Evolutionary conservation across 2,329 filamentous ascomycete genomes (phyloP).

Genomic region (Talaromyces amestolkiae): DNA sequence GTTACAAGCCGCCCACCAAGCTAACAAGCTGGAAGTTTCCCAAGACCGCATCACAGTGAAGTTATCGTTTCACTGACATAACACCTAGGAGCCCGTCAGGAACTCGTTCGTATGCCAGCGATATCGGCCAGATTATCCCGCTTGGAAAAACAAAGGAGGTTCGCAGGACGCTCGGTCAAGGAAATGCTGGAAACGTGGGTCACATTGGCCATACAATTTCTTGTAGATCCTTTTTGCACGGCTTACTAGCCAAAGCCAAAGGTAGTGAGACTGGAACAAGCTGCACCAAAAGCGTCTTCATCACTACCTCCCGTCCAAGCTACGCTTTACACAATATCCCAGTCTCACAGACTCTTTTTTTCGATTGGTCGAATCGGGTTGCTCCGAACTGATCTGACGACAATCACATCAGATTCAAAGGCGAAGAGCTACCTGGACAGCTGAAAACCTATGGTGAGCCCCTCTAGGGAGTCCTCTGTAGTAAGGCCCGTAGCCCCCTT

Average conservation of each 20-base stretch:
- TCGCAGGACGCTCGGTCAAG: conserved; percentile 21
- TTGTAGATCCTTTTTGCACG: conserved; percentile 82
- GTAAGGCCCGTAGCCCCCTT: too few species aligned
- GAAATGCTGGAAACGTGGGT: too few species aligned
- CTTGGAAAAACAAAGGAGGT: conserved; percentile 30
- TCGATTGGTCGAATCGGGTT: too few species aligned
- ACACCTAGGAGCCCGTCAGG: conserved; percentile 23
- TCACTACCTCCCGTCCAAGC: conserved; percentile 2
- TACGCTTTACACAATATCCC: conserved; percentile 24
- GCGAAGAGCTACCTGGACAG: too few species aligned
- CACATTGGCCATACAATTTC: conserved; percentile 44
- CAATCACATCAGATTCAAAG: too few species aligned
- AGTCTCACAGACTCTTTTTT: too few species aligned
- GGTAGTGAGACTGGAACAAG: conserved; percentile 23
- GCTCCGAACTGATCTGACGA: too few species aligned
- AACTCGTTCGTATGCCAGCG: conserved; percentile 38
- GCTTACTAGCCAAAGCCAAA: conserved; percentile 66
- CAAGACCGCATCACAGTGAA: not conserved
- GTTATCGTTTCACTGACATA: not conserved
- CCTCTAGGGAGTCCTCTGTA: too few species aligned
- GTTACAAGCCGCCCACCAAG: conserved; percentile 34
- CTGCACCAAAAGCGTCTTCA: conserved; percentile 20
- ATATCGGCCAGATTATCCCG: conserved; percentile 45
- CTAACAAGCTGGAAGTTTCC: conserved; percentile 24
- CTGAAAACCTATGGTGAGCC: too few species aligned